A percentile compares a stretch with the other conserved stretches of the same genome.
Evolutionary conservation across 192 early-diverging fungal species (phyloP).

Genomic region (Backusella macrospora): DNA sequence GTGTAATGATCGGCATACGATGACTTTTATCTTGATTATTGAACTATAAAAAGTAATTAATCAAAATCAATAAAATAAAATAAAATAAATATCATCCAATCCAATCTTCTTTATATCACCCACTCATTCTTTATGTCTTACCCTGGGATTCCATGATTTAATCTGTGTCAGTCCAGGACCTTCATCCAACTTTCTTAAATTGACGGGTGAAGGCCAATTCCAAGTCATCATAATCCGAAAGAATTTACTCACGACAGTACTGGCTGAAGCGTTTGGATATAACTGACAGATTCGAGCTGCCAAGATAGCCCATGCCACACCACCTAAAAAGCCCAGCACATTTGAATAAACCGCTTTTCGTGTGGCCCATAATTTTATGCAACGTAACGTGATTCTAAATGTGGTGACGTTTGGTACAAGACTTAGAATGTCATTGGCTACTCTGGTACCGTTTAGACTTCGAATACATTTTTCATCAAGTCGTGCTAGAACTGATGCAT

Average conservation of each 20-base stretch:
- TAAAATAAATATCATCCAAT: neutral
- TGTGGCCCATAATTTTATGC: conserved; percentile 75
- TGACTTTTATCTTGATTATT: conserved; percentile 49
- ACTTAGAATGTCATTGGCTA: conserved; percentile 64
- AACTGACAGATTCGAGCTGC: conserved; percentile 71
- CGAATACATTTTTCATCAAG: conserved; percentile 83
- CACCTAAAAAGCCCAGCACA: conserved; percentile 73
- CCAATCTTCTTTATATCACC: too few species aligned
- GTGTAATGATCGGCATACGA: conserved; percentile 74
- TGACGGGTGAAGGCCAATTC: conserved; percentile 69
- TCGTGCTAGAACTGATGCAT: conserved; percentile 73
- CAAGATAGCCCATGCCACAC: conserved; percentile 75
- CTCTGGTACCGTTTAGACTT: conserved; percentile 84
- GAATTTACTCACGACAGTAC: conserved; percentile 64
- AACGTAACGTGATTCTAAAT: conserved; percentile 63
- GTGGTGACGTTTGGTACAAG: conserved; percentile 66
- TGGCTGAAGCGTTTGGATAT: conserved; percentile 66
- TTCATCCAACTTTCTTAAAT: conserved; percentile 59
- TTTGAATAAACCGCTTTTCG: conserved; percentile 67
- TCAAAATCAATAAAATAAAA: neutral
- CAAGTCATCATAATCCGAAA: conserved; percentile 62
- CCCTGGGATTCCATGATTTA: conserved; percentile 61
- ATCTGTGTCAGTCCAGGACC: conserved; percentile 43
- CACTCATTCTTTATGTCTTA: neutral
- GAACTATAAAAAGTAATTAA: neutral